phyloP scores from a whole-genome alignment of 2,329 filamentous ascomycete species.

The Rhynchosporium graminicola region DNA sequence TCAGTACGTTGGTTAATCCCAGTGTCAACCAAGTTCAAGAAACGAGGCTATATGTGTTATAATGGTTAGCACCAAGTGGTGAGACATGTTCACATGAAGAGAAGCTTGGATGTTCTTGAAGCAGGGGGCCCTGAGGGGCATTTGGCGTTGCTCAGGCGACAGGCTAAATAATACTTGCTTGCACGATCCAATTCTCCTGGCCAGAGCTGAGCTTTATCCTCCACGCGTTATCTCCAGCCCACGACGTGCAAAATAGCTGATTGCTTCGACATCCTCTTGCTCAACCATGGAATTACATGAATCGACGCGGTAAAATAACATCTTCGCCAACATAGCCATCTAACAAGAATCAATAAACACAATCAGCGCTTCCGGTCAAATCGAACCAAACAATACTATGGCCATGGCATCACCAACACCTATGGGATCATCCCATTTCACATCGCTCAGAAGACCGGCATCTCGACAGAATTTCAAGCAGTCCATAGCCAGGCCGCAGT shows the following conservation, averaged over 20 bases:
- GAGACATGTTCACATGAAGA: not conserved
- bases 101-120: too few species aligned
- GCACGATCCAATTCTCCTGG: constrained; percentile 1
- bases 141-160: constrained; percentile 7
- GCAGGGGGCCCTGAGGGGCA: not conserved
- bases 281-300: constrained; percentile 34
- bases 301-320: constrained; percentile 26
- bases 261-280: constrained; percentile 24
- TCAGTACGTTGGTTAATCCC: not conserved
- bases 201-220: constrained; percentile 15
- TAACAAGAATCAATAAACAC: constrained; percentile 20
- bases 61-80: not conserved
- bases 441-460: constrained; percentile 54
- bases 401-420: constrained; percentile 58
- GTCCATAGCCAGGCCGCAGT: constrained; percentile 48
- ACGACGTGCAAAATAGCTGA: constrained; percentile 35
- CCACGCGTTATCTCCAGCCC: constrained; percentile 33
- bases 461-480: constrained; percentile 54
- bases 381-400: constrained; percentile 42
- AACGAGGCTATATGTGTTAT: not conserved
- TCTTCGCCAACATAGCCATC: constrained; percentile 23
- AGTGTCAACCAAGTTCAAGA: not conserved
- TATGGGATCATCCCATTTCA: constrained; percentile 50
- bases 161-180: constrained; percentile 17
- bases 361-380: not conserved